Conservation (phyloP, 1,284 basidiomycete genomes). For the Ustilago bromivora region DNA sequence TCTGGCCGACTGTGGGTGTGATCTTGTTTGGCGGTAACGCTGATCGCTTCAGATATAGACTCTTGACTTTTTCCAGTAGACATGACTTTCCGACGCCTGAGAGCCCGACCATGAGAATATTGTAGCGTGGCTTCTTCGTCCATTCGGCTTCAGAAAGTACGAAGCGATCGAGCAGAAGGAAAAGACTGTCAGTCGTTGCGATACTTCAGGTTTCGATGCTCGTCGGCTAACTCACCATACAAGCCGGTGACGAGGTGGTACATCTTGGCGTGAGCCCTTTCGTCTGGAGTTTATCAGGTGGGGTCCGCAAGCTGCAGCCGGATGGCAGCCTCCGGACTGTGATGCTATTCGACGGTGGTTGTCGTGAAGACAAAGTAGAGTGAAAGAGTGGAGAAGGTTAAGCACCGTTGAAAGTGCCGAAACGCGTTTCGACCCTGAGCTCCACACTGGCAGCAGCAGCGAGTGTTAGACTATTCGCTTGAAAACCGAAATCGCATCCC, state of each 20-base stretch:
- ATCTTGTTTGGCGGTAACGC: conserved; percentile 44
- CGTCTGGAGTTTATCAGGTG: not conserved
- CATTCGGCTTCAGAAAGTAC: conserved; percentile 31
- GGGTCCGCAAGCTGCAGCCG: not conserved
- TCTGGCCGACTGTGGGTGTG: conserved; percentile 59
- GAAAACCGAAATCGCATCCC: not conserved
- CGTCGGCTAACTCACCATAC: conserved; percentile 21
- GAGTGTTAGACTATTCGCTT: conserved; percentile 6
- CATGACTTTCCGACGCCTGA: conserved; percentile 59
- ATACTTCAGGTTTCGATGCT: not conserved
- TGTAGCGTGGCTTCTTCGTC: conserved; percentile 52
- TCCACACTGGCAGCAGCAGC: not conserved
- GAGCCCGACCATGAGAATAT: conserved; percentile 52
- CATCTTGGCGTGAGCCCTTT: conserved; percentile 13
- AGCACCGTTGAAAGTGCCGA: not conserved
- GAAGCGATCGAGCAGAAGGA: not conserved
- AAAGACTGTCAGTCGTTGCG: not conserved
- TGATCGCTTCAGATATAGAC: conserved; percentile 39
- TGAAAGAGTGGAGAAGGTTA: not conserved
- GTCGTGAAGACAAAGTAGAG: not conserved
- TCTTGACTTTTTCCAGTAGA: conserved; percentile 52
- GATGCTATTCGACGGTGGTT: not conserved
- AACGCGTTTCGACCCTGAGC: not conserved
- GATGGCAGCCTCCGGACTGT: not conserved
- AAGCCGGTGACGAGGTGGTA: conserved; percentile 48